A percentile compares a stretch with the other conserved stretches of the same genome.
These are phyloP conservation scores for Sanguinoderma infundibulare DNA, from an alignment of 1,284 basidiomycete genomes.

Conservation along the genomic window DNA sequence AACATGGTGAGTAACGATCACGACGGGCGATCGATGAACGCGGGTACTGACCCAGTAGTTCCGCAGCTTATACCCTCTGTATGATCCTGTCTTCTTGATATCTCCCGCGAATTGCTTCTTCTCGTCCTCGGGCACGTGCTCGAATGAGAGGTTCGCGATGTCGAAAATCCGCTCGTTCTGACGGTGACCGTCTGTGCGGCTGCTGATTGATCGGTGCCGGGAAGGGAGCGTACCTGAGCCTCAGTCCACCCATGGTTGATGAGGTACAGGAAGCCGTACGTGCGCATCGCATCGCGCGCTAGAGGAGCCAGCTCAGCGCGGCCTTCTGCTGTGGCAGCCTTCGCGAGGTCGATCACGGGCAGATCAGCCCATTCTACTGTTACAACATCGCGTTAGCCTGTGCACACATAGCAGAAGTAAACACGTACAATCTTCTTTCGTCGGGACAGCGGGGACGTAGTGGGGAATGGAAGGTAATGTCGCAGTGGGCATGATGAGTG, in stretches of 20 bases:
- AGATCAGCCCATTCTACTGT: constrained; percentile 74
- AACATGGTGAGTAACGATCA: too few relatives aligned
- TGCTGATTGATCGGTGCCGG: too few relatives aligned
- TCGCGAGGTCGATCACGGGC: constrained; percentile 65
- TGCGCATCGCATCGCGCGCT: constrained; percentile 61
- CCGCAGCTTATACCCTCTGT: constrained; percentile 55
- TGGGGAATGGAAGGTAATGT: background rate
- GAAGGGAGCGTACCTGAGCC: constrained; percentile 26
- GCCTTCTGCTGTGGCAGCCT: constrained; percentile 50
- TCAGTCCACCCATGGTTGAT: constrained; percentile 60
- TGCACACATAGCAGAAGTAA: too few relatives aligned
- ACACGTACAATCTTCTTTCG: background rate
- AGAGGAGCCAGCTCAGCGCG: constrained; percentile 52
- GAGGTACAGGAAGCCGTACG: constrained; percentile 68
- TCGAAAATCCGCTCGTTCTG: constrained; percentile 50
- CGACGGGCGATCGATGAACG: too few relatives aligned
- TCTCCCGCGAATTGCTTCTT: constrained; percentile 51
- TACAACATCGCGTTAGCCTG: background rate
- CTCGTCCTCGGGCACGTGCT: constrained; percentile 51
- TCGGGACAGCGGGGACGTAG: background rate
- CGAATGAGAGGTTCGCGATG: constrained; percentile 60
- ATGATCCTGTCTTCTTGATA: constrained; percentile 49
- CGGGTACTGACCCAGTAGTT: constrained; percentile 48
- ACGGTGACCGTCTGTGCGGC: too few relatives aligned
- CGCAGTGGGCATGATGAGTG: background rate